Evolutionary conservation across 805 yeast species (phyloP), one percentile per base, ranked within the genome.

Genomic region (Metschnikowia anglica): DNA sequence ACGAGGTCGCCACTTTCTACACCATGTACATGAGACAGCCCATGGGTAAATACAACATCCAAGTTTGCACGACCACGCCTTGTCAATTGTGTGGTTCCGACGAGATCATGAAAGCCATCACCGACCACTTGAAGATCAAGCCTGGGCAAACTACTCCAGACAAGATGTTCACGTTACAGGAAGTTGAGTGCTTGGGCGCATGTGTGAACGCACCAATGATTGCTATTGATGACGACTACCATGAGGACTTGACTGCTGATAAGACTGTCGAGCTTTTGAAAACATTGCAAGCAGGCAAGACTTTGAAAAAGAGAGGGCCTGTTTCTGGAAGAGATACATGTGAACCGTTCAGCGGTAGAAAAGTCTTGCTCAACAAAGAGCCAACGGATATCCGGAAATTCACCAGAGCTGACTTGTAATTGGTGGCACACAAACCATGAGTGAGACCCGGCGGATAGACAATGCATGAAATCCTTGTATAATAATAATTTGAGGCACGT

Each of bases 141-240:
- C 87, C 89, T 7, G 93, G 93, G 48, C 81, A 86, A 62, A 86
- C 90, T 39, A 83, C 91, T 24, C 59, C 67, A 11, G 95, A 88
- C 67, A 80, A 80, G 27, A 65, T 82, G 52, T 87, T 87, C 73
- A 85, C 95, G 13, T 68, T 87, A 49, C 87, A 85, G 57, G 96
- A 87, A 65, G 95, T 87, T 49, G 96, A 87, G 68, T 87, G 96
- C 68, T 77, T 86, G 38, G 96, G 96, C 45, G 96, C 96, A 3
- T 87, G 96, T 73, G 89, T 87, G 38, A 87, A 87, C 63, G 96
- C 86, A 6, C 96, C 96, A 41, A 87, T 87, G 88, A 72, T 88
- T 42, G 95, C 87, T 48, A 69, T 87, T 40, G 86, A 85, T 64
- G 95, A 87, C 66, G 89, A 84, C 61, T 87, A 72, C 67, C 83